These are phyloP conservation scores for Bruguiera gymnorhiza DNA, from an alignment of 345 rosid species.

Conservation along the genomic window DNA sequence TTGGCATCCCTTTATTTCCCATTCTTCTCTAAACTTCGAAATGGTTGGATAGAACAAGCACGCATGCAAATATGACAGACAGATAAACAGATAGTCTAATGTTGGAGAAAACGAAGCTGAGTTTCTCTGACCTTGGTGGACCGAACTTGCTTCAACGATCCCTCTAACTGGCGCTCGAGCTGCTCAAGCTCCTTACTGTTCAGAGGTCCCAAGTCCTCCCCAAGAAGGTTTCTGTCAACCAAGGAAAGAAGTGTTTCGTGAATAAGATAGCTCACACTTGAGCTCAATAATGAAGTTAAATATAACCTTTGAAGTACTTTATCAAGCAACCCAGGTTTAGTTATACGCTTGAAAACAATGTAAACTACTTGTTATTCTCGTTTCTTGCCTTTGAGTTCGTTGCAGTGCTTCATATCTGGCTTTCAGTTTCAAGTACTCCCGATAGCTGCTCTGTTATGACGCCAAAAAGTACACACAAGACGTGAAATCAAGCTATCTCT, in stretches of 20 bases:
- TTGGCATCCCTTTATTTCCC: too few species aligned
- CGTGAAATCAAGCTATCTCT: too few species aligned
- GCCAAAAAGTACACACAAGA: background rate
- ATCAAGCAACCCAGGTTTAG: background rate
- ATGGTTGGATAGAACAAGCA: too few species aligned
- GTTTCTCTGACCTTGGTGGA: conserved; percentile 64
- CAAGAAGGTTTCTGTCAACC: conserved; percentile 71
- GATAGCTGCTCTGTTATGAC: conserved; percentile 64
- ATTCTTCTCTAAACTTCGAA: too few species aligned
- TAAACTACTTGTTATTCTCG: background rate
- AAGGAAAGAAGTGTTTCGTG: background rate
- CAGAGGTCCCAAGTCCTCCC: conserved; percentile 90
- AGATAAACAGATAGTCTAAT: background rate
- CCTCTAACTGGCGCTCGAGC: conserved; percentile 87
- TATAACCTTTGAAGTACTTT: background rate
- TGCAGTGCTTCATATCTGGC: conserved; percentile 70
- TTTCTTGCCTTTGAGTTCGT: conserved; percentile 72
- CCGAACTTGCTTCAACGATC: conserved; percentile 83
- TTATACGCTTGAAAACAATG: too few species aligned
- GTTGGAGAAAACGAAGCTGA: background rate
- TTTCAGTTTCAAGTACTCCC: conserved; percentile 90
- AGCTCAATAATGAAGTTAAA: background rate
- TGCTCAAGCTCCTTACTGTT: conserved; percentile 93
- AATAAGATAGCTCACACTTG: background rate
- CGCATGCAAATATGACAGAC: too few species aligned